Base-by-base conservation (phyloP, 192 early-diverging fungal species). In the Podila clonocystis region DNA sequence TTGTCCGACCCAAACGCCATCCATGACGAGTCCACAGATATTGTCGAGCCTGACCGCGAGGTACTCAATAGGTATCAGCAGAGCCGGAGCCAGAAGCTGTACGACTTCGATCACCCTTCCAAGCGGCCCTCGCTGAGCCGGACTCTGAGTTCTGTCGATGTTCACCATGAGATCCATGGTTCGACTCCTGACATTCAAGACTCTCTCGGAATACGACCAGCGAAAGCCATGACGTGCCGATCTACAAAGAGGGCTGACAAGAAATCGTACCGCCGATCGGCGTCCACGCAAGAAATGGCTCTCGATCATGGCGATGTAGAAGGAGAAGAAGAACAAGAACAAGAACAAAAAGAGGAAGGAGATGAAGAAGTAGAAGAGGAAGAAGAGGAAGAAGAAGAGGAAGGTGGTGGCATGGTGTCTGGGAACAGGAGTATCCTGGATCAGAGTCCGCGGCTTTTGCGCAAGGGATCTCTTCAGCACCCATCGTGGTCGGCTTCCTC, bases 71-170 rank as follows among this genome's bases (percentile, higher is more conserved):
- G 52, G 24, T 61, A 61, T 15, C 30, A 33, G 30, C 30, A 61
- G 59, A 61, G 59, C 30, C 13, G 3, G 29, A 61, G 26, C 12
- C 6, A 19, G 15, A 61, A 34, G 28, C 29, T 28, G 59, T 30
- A 61, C 29, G 59, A 61, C 26, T 12, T 55, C n/a, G 52, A 55
- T 7, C 22, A 55, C 24, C 52, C 52, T 24, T n/a, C 69, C 17
- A 50, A 52, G 29, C 48, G 50, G 3, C 59, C 59, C 5, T 48
- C 17, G 34, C 55, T 77, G 24, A 73, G 62, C 28, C 65, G 70
- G 6, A 61, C 77, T 3, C 70, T 69, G 59, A 80, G 77, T 22
- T 60, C 70, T 5, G 13, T 62, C 12, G 77, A 80, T n/a, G 64
- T 73, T 28, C 66, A 49, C 9, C 65, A 65, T 3, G 70, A 73